These are phyloP conservation scores for Aspergillus hortae DNA, from an alignment of 2,329 filamentous ascomycete genomes.

Conservation along the genomic window DNA sequence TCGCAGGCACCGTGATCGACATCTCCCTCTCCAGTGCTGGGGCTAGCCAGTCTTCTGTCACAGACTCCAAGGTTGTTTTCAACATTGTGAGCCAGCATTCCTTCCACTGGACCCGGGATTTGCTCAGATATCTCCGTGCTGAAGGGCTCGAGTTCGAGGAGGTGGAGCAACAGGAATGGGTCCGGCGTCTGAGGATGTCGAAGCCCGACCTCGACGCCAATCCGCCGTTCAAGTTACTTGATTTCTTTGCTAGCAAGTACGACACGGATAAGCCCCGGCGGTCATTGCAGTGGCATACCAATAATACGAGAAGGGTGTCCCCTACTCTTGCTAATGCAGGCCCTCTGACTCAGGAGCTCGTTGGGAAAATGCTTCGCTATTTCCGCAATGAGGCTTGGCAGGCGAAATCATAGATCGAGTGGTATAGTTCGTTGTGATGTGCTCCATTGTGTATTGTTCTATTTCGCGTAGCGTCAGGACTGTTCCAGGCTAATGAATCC, in stretches of 20 bases:
- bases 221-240: conserved; percentile 52
- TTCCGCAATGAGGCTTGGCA: conserved; percentile 25
- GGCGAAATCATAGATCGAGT: background rate
- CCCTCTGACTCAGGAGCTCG: conserved; percentile 19
- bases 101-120: conserved; percentile 51
- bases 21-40: conserved; percentile 19
- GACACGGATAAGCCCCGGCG: conserved; percentile 23
- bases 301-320: conserved; percentile 13
- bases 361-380: conserved; percentile 36
- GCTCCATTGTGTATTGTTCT: too few species aligned
- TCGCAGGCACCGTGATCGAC: conserved; percentile 35
- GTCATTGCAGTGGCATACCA: conserved; percentile 15
- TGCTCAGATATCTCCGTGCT: conserved; percentile 52
- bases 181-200: conserved; percentile 39
- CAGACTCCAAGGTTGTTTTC: conserved; percentile 34
- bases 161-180: conserved; percentile 24
- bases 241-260: conserved; percentile 54
- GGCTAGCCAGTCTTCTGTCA: conserved; percentile 2
- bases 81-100: conserved; percentile 52
- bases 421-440: too few species aligned
- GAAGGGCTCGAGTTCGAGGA: conserved; percentile 36
- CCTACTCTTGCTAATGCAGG: conserved; percentile 10
- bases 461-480: too few species aligned
- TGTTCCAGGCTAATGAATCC: too few species aligned
- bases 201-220: conserved; percentile 49